Evolutionary conservation across 2,329 filamentous ascomycete species (phyloP).

Genomic region (Talaromyces sp.): DNA sequence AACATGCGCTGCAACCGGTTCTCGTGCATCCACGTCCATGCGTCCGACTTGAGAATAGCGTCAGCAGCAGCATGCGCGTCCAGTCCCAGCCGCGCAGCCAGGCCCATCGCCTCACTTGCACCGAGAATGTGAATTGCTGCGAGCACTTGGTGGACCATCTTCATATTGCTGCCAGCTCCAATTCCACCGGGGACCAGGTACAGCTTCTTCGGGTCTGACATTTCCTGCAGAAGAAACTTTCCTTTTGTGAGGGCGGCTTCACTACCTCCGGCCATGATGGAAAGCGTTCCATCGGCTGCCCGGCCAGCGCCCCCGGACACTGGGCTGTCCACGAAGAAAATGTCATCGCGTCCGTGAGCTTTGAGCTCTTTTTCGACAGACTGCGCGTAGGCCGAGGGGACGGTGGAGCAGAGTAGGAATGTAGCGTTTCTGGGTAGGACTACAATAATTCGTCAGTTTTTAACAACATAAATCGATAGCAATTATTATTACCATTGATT

Average conservation of each 20-base stretch:
- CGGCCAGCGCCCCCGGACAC: conserved; percentile 66
- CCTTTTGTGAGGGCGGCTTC: conserved; percentile 54
- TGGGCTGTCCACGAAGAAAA: conserved; percentile 64
- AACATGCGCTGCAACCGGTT: conserved; percentile 54
- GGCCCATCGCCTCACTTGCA: conserved; percentile 55
- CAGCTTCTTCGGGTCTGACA: conserved; percentile 56
- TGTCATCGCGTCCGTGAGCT: conserved; percentile 53
- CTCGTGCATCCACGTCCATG: conserved; percentile 59
- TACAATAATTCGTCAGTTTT: conserved; percentile 9
- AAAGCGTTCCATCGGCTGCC: conserved; percentile 65
- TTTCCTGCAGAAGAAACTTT: conserved; percentile 54
- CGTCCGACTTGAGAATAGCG: conserved; percentile 43
- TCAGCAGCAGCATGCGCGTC: conserved; percentile 41
- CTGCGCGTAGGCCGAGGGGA: conserved; percentile 61
- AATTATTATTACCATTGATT: conserved; percentile 17
- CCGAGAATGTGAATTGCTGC: conserved; percentile 60
- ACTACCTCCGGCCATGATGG: conserved; percentile 66
- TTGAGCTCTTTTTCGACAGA: conserved; percentile 54
- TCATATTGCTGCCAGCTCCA: conserved; percentile 57
- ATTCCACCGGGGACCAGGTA: conserved; percentile 57
- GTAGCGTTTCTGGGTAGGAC: conserved; percentile 53
- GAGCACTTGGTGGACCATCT: conserved; percentile 60
- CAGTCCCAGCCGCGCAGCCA: conserved; percentile 53
- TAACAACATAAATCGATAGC: conserved; percentile 11
- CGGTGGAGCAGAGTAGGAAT: conserved; percentile 65